Base-by-base conservation (phyloP, 1,139 yeast genomes). In the Debaryomyces udenii region DNA sequence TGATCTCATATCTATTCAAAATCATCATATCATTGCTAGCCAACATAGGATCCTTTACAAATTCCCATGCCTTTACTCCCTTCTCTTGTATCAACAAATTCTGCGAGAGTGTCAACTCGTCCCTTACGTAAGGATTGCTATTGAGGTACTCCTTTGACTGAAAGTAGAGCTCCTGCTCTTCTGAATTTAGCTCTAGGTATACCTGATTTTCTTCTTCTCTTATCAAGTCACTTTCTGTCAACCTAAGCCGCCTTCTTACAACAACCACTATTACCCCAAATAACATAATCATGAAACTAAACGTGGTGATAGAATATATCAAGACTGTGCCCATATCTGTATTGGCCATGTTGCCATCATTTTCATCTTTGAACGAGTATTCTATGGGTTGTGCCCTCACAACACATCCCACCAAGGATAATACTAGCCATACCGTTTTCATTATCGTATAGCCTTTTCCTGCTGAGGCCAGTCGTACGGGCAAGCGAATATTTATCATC, bases 1-100 rank as follows among this genome's bases (percentile, higher is more conserved):
- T 81, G 39, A 93, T 67, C 60, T 93, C 98, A 2, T 85, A 80
- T 52, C 86, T 83, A 55, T 84, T 83, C 40, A 80, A 75, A 15
- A 91, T 85, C 45, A 78, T 55, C 15, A 85, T 63, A 52, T 77
- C 86, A 61, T 76, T 82, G 55, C 70, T 78, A 37, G 78, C 80
- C 44, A 80, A 66, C 66, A 77, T 80, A 11, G 70, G 57, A 56
- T 89, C 91, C 33, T 88, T 88, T 45, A 78, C 78, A 59, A 94
- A 93, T 55, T 89, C 95, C 94, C 95, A 93, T 0, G 99, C 99
- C 22, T 78, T 70, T 1, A 94, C 84, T 0, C 97, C 99, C 61
- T 88, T 90, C 55, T 94, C 99, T 55, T 89, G 96, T 27, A 93
- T 88, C 20, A 70, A 70, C 64, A 77, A 74, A 61, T 65, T 70